phyloP scores from a whole-genome alignment of 2,329 filamentous ascomycete species.

The Sarocladiaceae sp. region DNA sequence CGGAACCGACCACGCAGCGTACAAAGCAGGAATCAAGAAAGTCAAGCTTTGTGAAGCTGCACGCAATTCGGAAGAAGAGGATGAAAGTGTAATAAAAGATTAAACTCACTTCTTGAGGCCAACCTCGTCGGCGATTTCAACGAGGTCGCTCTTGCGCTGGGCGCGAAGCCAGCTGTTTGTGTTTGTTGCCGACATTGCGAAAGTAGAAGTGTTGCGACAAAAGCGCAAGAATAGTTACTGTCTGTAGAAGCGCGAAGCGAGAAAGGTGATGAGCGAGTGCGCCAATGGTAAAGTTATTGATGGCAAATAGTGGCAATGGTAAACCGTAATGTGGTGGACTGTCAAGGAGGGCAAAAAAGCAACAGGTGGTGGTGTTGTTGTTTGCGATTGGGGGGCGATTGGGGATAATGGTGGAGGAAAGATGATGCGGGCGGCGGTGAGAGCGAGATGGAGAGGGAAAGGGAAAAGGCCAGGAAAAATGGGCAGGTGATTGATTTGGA shows the following conservation, averaged over 20 bases:
- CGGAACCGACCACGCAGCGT: background rate
- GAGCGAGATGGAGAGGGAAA: constrained; percentile 3
- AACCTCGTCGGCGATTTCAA: constrained; percentile 64
- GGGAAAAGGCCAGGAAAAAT: background rate
- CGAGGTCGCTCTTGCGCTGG: constrained; percentile 76
- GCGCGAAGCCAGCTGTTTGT: constrained; percentile 67
- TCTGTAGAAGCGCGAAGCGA: background rate
- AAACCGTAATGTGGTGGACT: constrained; percentile 1
- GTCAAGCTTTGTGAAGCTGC: constrained; percentile 3
- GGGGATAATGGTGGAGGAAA: constrained; percentile 6
- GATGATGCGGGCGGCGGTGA: constrained; percentile 1
- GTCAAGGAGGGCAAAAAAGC: constrained; percentile 4
- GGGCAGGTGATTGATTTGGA: background rate
- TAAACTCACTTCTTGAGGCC: constrained; percentile 65
- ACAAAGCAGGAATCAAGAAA: background rate
- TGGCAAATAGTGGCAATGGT: background rate
- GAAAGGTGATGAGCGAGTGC: constrained; percentile 1
- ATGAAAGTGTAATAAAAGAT: constrained; percentile 10
- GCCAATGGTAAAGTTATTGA: constrained; percentile 3
- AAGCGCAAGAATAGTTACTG: background rate
- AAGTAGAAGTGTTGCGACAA: background rate
- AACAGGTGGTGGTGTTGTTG: constrained; percentile 9
- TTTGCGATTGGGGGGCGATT: background rate
- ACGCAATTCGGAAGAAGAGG: background rate
- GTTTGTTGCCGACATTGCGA: constrained; percentile 21